These are phyloP conservation scores for Podospora australis DNA, from an alignment of 495 filamentous ascomycete genomes.

Conservation along the genomic window DNA sequence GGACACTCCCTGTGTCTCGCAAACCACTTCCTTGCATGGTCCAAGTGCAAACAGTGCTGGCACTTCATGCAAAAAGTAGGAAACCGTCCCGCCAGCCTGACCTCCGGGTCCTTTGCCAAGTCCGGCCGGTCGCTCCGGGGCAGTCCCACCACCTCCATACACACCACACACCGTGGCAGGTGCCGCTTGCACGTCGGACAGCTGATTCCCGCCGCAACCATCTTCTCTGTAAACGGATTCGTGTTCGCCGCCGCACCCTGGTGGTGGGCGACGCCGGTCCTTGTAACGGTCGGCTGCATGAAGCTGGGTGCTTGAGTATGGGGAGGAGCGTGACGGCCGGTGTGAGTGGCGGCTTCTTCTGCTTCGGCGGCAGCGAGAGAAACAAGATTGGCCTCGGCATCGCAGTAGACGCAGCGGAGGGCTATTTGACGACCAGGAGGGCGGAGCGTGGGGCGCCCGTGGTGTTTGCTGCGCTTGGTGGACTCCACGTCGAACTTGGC, in stretches of 20 bases:
- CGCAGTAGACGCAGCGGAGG: constrained; percentile 79
- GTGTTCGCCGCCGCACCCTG: constrained; percentile 1
- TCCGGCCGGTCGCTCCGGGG: constrained; percentile 50
- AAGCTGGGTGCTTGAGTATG: constrained; percentile 3
- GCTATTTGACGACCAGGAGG: constrained; percentile 70
- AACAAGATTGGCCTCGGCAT: constrained; percentile 35
- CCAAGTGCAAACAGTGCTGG: constrained; percentile 82
- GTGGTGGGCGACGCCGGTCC: constrained; percentile 5
- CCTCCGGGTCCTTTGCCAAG: constrained; percentile 44
- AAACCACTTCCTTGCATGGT: constrained; percentile 90
- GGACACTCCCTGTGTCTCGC: constrained; percentile 72
- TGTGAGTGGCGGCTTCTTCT: neutral
- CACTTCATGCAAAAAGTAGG: constrained; percentile 83
- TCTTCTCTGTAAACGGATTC: constrained; percentile 40
- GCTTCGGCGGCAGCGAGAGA: constrained; percentile 4
- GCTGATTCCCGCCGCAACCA: constrained; percentile 48
- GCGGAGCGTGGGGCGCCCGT: constrained; percentile 57
- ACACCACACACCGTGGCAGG: constrained; percentile 84
- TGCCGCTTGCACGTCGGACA: constrained; percentile 85
- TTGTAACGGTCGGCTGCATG: constrained; percentile 12
- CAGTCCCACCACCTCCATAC: constrained; percentile 75
- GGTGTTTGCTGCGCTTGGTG: constrained; percentile 51
- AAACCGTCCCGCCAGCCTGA: constrained; percentile 41
- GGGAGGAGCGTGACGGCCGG: neutral
- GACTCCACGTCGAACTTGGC: constrained; percentile 58